Conservation (phyloP, 352 stramenopile genomes). For the Blastocystis sp. region DNA sequence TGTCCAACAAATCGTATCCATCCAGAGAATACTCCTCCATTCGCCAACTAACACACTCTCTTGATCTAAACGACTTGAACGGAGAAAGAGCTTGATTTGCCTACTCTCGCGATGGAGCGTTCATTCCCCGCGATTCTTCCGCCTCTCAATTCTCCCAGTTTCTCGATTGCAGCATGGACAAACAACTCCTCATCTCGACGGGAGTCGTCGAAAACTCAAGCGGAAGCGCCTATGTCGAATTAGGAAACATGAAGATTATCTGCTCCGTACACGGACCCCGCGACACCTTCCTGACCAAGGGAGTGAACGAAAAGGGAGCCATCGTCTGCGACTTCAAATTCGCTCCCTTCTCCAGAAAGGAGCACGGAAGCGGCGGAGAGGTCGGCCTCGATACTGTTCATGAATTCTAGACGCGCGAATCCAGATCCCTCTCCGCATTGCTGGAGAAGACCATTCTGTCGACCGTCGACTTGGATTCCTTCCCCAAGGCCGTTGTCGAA, state of each 20-base stretch:
- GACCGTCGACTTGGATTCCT: slow-evolving; percentile 46
- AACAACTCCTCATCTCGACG: slow-evolving; percentile 44
- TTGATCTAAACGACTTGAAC: not conserved
- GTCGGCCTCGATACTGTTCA: not conserved
- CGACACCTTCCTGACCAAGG: slow-evolving; percentile 7
- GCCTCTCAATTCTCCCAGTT: not conserved
- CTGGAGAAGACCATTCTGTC: slow-evolving; percentile 18
- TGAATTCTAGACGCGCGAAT: slow-evolving; percentile 1
- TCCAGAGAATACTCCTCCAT: slow-evolving; percentile 43
- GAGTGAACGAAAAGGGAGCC: slow-evolving; percentile 19
- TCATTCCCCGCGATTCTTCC: not conserved
- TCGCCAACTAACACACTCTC: not conserved
- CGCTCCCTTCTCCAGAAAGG: slow-evolving; percentile 37
- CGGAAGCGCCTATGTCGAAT: slow-evolving; percentile 52
- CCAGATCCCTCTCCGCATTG: slow-evolving; percentile 4
- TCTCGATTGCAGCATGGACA: not conserved
- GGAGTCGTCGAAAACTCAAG: slow-evolving; percentile 42
- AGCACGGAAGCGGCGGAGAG: not conserved
- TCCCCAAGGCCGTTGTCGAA: slow-evolving; percentile 52
- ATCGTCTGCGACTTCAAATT: slow-evolving; percentile 57
- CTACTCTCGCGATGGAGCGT: not conserved
- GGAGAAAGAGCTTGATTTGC: not conserved
- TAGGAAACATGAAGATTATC: slow-evolving; percentile 56
- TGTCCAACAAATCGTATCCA: slow-evolving; percentile 30
- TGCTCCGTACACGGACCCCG: slow-evolving; percentile 41